phyloP scores from a whole-genome alignment of 2,329 filamentous ascomycete genomes.

The Grosmannia clavigera region DNA sequence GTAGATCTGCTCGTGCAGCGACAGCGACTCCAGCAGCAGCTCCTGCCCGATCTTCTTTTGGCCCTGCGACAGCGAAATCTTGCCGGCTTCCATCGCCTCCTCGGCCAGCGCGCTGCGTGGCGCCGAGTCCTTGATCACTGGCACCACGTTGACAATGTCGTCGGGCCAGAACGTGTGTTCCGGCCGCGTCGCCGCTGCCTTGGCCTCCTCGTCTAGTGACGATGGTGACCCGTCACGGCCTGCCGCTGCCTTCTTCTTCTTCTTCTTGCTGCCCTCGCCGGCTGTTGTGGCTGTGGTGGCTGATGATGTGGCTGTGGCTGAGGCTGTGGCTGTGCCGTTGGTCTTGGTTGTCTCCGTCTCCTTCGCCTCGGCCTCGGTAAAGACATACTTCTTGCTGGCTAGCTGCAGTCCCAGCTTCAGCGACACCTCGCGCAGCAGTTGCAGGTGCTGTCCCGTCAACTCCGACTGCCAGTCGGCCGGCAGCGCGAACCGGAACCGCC shows the following conservation, averaged over 20 bases:
- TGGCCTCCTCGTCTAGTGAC: conserved; percentile 23
- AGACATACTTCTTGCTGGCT: conserved; percentile 63
- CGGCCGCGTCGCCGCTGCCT: conserved; percentile 27
- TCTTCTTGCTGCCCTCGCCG: conserved; percentile 34
- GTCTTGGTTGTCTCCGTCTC: conserved; percentile 4
- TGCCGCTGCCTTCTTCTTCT: conserved; percentile 52
- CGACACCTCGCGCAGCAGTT: conserved; percentile 78
- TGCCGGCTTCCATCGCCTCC: conserved; percentile 88
- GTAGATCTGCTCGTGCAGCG: conserved; percentile 96
- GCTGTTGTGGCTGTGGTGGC: conserved; percentile 14
- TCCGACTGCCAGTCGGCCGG: conserved; percentile 53
- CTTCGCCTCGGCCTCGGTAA: conserved; percentile 31
- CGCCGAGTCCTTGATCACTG: conserved; percentile 85
- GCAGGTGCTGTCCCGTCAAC: conserved; percentile 50
- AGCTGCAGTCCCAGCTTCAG: conserved; percentile 86
- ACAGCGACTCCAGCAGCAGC: conserved; percentile 86
- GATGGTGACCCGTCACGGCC: conserved; percentile 40
- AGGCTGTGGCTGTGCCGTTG: conserved; percentile 11
- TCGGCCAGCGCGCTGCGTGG: conserved; percentile 85
- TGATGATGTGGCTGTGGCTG: conserved; percentile 15
- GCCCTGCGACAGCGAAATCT: conserved; percentile 88
- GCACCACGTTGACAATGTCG: conserved; percentile 86
- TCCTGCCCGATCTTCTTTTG: conserved; percentile 95
- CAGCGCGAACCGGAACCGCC: conserved; percentile 67
- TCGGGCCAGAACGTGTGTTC: conserved; percentile 62